Percentiles rank a stretch among this genome's conserved stretches.
Evolutionary conservation across 2,329 filamentous ascomycete species (phyloP).

Genomic region (Aspergillus ustus): DNA sequence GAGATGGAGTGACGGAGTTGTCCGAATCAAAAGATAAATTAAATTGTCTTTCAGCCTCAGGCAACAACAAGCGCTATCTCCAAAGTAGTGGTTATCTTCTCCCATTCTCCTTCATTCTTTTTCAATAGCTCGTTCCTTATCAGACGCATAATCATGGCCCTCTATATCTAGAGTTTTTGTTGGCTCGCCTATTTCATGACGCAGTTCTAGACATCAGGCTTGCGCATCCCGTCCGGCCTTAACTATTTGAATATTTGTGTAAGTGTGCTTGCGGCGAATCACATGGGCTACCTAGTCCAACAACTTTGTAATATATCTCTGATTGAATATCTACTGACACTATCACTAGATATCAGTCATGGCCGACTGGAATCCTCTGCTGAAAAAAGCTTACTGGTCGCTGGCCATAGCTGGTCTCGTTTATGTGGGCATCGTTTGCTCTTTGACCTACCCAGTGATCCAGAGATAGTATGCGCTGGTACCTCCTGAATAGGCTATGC

Average conservation of each 20-base stretch:
- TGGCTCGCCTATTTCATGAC: neutral
- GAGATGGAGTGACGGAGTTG: slow-evolving; percentile 14
- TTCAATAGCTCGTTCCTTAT: neutral
- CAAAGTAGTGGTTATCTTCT: neutral
- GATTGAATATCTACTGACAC: neutral
- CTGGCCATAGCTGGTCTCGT: slow-evolving; percentile 64
- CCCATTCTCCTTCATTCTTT: neutral
- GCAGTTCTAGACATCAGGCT: neutral
- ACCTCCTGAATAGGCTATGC: neutral
- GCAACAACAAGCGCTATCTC: neutral
- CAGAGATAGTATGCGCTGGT: slow-evolving; percentile 72
- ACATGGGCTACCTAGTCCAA: neutral
- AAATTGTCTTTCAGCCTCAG: slow-evolving; percentile 8
- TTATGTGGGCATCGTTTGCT: slow-evolving; percentile 69
- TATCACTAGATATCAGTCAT: slow-evolving; percentile 24
- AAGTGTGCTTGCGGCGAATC: neutral
- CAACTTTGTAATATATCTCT: neutral
- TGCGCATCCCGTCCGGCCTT: neutral
- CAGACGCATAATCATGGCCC: neutral
- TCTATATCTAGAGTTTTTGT: neutral
- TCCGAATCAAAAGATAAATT: slow-evolving; percentile 15
- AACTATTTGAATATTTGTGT: neutral
- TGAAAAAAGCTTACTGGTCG: slow-evolving; percentile 59
- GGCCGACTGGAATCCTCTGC: slow-evolving; percentile 49
- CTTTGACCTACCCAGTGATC: slow-evolving; percentile 70